phyloP scores from a whole-genome alignment of 441 rosid species.

The Metrosideros polymorpha region DNA sequence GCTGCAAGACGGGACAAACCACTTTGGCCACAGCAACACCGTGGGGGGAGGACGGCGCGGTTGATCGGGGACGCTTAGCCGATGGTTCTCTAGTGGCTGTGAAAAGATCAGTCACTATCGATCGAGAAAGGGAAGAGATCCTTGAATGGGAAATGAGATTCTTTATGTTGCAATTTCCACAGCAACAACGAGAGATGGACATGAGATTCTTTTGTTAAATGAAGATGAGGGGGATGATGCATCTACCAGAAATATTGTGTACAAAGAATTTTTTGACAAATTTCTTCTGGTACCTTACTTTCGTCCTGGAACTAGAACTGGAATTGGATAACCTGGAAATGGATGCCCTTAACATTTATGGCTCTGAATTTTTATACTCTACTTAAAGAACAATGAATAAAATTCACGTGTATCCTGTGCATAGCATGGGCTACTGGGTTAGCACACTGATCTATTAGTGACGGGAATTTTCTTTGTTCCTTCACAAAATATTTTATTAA shows the following conservation, averaged over 20 bases:
- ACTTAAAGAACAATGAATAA: background rate
- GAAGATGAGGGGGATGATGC: too few species aligned
- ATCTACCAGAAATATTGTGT: too few species aligned
- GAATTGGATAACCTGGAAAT: too few species aligned
- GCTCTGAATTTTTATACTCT: background rate
- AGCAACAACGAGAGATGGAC: too few species aligned
- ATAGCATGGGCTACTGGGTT: background rate
- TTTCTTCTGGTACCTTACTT: background rate
- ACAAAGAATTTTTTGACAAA: too few species aligned
- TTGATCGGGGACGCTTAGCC: background rate
- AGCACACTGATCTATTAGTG: background rate
- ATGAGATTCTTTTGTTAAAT: too few species aligned
- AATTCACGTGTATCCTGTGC: background rate
- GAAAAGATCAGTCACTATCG: background rate
- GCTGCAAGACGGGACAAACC: too few species aligned
- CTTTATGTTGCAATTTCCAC: too few species aligned
- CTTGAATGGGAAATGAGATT: background rate
- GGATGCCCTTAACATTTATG: background rate
- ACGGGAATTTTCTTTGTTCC: background rate
- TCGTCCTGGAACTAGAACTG: too few species aligned
- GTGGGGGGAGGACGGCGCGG: background rate
- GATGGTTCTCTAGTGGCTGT: background rate
- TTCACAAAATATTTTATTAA: too few species aligned
- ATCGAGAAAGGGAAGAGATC: background rate
- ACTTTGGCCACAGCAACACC: background rate